Conservation (phyloP, 1,139 yeast genomes). For the Geotrichum reessii region DNA sequence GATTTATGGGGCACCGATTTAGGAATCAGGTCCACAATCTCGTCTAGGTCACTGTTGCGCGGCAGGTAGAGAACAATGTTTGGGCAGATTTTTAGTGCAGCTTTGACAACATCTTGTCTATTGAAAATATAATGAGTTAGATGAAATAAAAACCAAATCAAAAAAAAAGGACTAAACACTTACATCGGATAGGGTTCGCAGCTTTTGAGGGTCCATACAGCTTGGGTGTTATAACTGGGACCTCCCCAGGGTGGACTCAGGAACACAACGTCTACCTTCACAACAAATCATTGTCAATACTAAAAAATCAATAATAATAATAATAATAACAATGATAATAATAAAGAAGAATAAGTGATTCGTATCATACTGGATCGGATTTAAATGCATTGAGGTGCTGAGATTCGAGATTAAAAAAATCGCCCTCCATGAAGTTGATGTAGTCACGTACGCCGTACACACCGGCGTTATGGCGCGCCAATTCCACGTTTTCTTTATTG, state of each 20-base stretch:
- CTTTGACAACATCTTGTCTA: constrained; percentile 30
- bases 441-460: constrained; percentile 53
- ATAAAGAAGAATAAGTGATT: background rate
- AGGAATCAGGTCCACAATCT: constrained; percentile 30
- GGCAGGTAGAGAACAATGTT: constrained; percentile 75
- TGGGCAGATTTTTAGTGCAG: constrained; percentile 46
- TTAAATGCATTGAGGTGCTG: background rate
- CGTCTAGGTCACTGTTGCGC: constrained; percentile 56
- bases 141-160: background rate
- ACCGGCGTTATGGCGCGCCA: constrained; percentile 68
- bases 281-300: background rate
- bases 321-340: background rate
- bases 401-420: constrained; percentile 42
- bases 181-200: constrained; percentile 27
- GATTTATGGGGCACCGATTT: background rate
- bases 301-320: background rate
- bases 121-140: constrained; percentile 1
- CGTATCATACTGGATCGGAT: background rate
- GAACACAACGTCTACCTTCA: constrained; percentile 53
- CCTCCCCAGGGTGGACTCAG: constrained; percentile 99
- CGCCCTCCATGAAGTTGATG: constrained; percentile 38
- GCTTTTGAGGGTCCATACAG: constrained; percentile 45
- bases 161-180: too few relatives aligned
- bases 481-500: constrained; percentile 53
- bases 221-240: constrained; percentile 49